phyloP scores from a whole-genome alignment of 495 filamentous ascomycete genomes.

The Beverwykella pulmonaria region DNA sequence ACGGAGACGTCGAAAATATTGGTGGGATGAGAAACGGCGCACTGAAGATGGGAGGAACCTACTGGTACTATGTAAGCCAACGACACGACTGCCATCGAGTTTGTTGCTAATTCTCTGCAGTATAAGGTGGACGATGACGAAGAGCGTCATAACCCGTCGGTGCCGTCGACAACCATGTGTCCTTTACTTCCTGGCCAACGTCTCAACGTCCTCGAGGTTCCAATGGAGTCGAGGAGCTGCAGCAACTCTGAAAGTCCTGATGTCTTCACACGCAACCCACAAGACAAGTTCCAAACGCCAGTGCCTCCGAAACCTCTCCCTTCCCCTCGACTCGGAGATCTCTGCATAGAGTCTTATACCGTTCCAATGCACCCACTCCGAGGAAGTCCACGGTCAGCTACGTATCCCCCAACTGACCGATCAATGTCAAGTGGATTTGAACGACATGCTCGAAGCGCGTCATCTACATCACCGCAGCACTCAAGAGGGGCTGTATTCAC shows the following conservation, averaged over 20 bases:
- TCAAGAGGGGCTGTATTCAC: constrained; percentile 10
- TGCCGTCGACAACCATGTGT: constrained; percentile 75
- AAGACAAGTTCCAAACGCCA: constrained; percentile 73
- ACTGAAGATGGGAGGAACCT: constrained; percentile 87
- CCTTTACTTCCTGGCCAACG: constrained; percentile 84
- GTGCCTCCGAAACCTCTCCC: constrained; percentile 60
- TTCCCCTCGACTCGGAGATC: constrained; percentile 20
- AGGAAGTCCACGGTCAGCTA: constrained; percentile 17
- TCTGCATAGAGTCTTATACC: constrained; percentile 15
- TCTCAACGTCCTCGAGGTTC: constrained; percentile 80
- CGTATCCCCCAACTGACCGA: constrained; percentile 3
- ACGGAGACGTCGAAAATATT: constrained; percentile 63
- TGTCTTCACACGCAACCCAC: constrained; percentile 74
- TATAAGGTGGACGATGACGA: constrained; percentile 76
- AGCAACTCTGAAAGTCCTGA: constrained; percentile 52
- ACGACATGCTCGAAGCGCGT: constrained; percentile 21
- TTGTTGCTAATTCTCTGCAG: constrained; percentile 50
- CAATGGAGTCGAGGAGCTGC: constrained; percentile 57
- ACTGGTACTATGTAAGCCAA: constrained; percentile 95
- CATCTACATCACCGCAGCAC: constrained; percentile 13
- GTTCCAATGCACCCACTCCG: constrained; percentile 11
- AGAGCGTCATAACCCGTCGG: constrained; percentile 70
- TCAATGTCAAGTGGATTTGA: constrained; percentile 15
- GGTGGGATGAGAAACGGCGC: constrained; percentile 69
- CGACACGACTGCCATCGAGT: no score